Evolutionary conservation across 805 yeast species (phyloP).

Genomic region (Candida namnaoensis): DNA sequence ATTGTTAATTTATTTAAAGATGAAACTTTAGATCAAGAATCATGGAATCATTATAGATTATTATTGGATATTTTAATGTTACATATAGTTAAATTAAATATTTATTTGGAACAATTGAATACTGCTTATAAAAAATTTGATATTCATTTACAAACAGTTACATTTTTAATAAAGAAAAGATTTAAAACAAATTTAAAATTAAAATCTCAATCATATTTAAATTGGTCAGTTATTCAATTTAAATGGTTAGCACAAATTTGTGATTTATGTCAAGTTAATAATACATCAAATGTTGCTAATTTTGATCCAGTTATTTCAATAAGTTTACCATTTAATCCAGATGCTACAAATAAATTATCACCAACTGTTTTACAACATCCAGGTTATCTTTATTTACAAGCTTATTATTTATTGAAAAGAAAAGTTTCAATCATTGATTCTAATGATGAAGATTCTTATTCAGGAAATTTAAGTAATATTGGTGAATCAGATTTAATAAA

Average conservation of each 20-base stretch:
- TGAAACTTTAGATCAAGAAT: constrained; percentile 1
- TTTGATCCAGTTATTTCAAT: constrained; percentile 15
- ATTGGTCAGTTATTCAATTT: constrained; percentile 60
- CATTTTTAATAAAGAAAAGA: constrained; percentile 24
- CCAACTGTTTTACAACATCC: constrained; percentile 30
- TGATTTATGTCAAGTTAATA: constrained; percentile 32
- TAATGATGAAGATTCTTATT: constrained; percentile 10
- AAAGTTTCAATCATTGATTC: constrained; percentile 5
- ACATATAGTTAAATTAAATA: constrained; percentile 52
- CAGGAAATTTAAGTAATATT: neutral
- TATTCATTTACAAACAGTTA: constrained; percentile 49
- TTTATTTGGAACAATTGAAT: constrained; percentile 50
- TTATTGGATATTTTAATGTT: constrained; percentile 54
- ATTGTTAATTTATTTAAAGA: constrained; percentile 30
- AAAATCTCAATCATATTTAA: constrained; percentile 17
- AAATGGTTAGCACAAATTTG: constrained; percentile 57
- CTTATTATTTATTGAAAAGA: constrained; percentile 22
- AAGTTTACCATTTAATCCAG: constrained; percentile 23
- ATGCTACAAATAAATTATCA: constrained; percentile 13
- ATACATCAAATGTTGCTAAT: constrained; percentile 31
- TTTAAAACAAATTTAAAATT: constrained; percentile 5
- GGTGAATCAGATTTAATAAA: constrained; percentile 13
- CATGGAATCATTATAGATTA: constrained; percentile 36
- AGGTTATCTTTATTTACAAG: constrained; percentile 32
- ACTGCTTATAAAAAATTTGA: constrained; percentile 56